These are phyloP conservation scores for Conticribra guillardii DNA, from an alignment of 108 stramenopile species.

Conservation along the genomic window DNA sequence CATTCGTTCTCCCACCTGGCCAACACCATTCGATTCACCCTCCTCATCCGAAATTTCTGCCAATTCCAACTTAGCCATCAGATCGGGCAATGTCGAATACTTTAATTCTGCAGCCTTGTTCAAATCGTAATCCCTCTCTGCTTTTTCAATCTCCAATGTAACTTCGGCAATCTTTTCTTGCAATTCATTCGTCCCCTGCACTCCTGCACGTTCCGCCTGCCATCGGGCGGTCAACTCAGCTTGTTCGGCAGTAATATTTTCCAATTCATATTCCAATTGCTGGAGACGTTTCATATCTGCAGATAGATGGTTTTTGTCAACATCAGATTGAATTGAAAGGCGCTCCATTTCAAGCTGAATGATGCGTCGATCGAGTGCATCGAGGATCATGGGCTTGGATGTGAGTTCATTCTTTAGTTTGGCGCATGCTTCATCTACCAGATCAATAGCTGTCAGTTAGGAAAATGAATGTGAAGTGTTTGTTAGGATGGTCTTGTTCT, in stretches of 20 bases:
- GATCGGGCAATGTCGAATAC: slow-evolving; percentile 84
- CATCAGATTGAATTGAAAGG: slow-evolving; percentile 82
- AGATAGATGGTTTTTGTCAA: slow-evolving; percentile 54
- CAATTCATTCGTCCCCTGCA: slow-evolving; percentile 69
- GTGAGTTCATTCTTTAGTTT: slow-evolving; percentile 90
- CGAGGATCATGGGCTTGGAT: slow-evolving; percentile 79
- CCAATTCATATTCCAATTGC: slow-evolving; percentile 74
- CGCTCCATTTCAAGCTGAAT: slow-evolving; percentile 97
- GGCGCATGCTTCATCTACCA: slow-evolving; percentile 98
- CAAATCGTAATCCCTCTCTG: slow-evolving; percentile 94
- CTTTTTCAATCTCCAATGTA: slow-evolving; percentile 88
- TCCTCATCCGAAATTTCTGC: slow-evolving; percentile 54
- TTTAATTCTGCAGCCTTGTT: slow-evolving; percentile 95
- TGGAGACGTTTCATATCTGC: slow-evolving; percentile 64
- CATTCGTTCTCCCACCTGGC: slow-evolving; percentile 58
- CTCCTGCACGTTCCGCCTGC: slow-evolving; percentile 87
- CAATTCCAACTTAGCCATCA: slow-evolving; percentile 72
- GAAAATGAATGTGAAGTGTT: slow-evolving; percentile 10
- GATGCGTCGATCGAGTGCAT: slow-evolving; percentile 94
- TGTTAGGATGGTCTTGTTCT: not conserved
- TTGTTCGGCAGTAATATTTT: slow-evolving; percentile 70
- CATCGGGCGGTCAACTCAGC: slow-evolving; percentile 79
- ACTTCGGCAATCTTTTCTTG: slow-evolving; percentile 91
- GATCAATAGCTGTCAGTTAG: slow-evolving; percentile 92
- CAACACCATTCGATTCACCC: slow-evolving; percentile 5